Conservation (phyloP, 1,284 basidiomycete genomes). For the Ustilago tritici region DNA sequence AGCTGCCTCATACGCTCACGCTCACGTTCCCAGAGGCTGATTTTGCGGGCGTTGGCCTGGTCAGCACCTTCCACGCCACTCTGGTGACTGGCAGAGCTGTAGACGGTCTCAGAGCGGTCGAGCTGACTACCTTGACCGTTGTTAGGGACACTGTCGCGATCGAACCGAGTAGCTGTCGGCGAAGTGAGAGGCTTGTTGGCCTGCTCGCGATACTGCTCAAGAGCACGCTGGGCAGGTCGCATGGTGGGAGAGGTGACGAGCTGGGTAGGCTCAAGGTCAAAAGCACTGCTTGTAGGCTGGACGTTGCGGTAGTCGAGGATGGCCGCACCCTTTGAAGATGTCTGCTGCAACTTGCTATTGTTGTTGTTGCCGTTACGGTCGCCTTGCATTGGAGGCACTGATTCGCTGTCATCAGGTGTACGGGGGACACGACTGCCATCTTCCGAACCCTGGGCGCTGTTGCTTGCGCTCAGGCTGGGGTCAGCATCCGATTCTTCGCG, state of each 20-base stretch:
- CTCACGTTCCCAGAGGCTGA: conserved; percentile 55
- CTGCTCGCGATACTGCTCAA: conserved; percentile 41
- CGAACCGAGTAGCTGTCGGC: conserved; percentile 15
- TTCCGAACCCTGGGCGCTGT: conserved; percentile 47
- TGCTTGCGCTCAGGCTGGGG: conserved; percentile 43
- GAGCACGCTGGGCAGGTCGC: conserved; percentile 48
- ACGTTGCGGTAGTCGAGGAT: conserved; percentile 19
- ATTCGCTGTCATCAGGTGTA: conserved; percentile 44
- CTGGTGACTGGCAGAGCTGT: conserved; percentile 20
- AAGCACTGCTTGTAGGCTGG: conserved; percentile 1
- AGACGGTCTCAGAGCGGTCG: conserved; percentile 21
- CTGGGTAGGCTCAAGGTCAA: conserved; percentile 6
- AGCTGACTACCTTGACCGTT: conserved; percentile 3
- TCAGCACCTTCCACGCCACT: conserved; percentile 3
- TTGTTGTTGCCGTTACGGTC: conserved; percentile 2
- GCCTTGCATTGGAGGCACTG: conserved; percentile 10
- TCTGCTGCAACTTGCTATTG: conserved; percentile 15
- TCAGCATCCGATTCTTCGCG: conserved; percentile 46
- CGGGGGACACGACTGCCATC: conserved; percentile 43
- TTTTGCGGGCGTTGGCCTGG: conserved; percentile 30
- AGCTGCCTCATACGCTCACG: conserved; percentile 50
- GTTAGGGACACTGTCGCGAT: neutral
- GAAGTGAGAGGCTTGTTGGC: conserved; percentile 11
- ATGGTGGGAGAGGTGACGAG: conserved; percentile 9
- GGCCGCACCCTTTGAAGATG: neutral